Conservation (phyloP, 768 basidiomycete species). For the Infundibulicybe gibba region DNA sequence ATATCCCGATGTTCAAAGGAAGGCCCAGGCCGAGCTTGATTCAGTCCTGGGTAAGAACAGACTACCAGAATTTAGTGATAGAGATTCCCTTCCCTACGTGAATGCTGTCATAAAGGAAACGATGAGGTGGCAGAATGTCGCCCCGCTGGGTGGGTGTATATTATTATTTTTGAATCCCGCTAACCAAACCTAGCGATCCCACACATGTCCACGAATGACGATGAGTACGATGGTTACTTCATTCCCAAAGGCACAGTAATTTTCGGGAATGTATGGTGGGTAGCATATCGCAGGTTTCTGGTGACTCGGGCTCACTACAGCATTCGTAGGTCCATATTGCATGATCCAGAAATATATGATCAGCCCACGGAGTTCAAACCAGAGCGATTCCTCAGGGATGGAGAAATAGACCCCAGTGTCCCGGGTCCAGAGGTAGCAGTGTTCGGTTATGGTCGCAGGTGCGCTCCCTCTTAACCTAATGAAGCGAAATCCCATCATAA, state of each 20-base stretch:
- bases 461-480: background rate
- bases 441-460: slow-evolving; percentile 10
- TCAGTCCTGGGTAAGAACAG: slow-evolving; percentile 25
- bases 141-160: background rate
- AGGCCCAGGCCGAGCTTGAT: slow-evolving; percentile 37
- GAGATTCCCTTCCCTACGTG: slow-evolving; percentile 30
- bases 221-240: background rate
- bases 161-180: background rate
- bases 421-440: slow-evolving; percentile 1
- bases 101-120: slow-evolving; percentile 32
- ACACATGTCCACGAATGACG: background rate
- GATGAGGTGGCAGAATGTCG: background rate
- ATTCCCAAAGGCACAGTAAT: background rate
- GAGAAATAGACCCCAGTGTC: background rate
- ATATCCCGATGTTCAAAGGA: slow-evolving; percentile 31
- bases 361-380: background rate
- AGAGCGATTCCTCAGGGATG: slow-evolving; percentile 2
- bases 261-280: background rate
- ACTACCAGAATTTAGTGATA: slow-evolving; percentile 31
- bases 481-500: slow-evolving; percentile 3
- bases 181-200: background rate
- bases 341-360: background rate
- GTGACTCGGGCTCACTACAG: too few relatives aligned
- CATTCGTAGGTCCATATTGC: background rate
- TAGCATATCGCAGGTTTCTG: background rate